Conservation (phyloP, 2,329 filamentous ascomycete species). For the Fusarium sp. region DNA sequence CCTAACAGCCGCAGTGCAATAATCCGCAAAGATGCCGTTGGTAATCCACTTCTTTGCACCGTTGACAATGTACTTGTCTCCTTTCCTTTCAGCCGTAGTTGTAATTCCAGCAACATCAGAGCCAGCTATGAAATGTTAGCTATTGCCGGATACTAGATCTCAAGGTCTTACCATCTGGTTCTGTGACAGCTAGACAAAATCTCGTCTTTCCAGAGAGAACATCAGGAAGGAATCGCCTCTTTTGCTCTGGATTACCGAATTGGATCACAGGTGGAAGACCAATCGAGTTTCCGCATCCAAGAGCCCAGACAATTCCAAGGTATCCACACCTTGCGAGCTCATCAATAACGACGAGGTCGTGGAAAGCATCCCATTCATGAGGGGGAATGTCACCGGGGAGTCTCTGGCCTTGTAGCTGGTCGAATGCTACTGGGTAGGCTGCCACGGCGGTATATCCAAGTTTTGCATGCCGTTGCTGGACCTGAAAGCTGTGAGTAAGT, state of each 20-base stretch:
- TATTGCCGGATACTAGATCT: fast-evolving
- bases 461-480: neutral
- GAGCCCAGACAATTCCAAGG: neutral
- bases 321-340: neutral
- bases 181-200: neutral
- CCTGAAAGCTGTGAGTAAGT: neutral
- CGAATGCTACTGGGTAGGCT: neutral
- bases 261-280: neutral
- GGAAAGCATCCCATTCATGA: neutral
- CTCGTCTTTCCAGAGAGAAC: neutral
- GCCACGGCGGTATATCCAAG: neutral
- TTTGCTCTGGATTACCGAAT: neutral
- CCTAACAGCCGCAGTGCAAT: neutral
- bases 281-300: neutral
- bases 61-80: neutral
- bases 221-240: neutral
- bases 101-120: neutral
- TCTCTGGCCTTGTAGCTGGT: neutral
- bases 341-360: neutral
- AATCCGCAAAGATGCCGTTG: neutral
- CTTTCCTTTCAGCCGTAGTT: neutral
- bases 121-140: neutral
- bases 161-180: neutral
- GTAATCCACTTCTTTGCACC: conserved; percentile 1
- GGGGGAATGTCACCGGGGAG: neutral